Percentiles rank a stretch among this genome's conserved stretches.
These are phyloP conservation scores for Calonectria multiphialidica DNA, from an alignment of 2,329 filamentous ascomycete species.

Conservation along the genomic window DNA sequence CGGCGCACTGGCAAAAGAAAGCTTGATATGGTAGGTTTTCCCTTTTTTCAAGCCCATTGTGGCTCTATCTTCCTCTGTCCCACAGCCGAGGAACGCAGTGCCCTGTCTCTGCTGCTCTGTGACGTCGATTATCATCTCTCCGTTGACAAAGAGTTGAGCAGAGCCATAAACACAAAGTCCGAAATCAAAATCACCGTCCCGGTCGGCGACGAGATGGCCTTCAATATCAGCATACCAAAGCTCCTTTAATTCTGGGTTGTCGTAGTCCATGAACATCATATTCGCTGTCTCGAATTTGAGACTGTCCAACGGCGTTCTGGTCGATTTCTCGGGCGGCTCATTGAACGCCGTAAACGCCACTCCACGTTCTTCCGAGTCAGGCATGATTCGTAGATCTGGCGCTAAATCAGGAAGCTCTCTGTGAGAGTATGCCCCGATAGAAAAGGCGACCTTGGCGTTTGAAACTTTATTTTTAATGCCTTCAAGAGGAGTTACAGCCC, in stretches of 20 bases:
- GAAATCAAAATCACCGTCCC: conserved; percentile 43
- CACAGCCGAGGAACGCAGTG: conserved; percentile 51
- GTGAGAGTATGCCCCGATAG: conserved; percentile 7
- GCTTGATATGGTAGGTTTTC: conserved; percentile 23
- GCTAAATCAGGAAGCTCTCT: neutral
- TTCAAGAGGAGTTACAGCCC: conserved; percentile 44
- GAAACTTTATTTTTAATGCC: conserved; percentile 35
- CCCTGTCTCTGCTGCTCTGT: conserved; percentile 44
- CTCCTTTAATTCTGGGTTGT: conserved; percentile 29
- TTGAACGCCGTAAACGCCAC: conserved; percentile 7
- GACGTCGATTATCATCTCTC: conserved; percentile 46
- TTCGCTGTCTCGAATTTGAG: neutral
- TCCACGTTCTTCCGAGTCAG: neutral
- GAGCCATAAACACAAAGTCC: conserved; percentile 47
- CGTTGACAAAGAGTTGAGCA: conserved; percentile 48
- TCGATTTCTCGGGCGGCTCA: neutral
- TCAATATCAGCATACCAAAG: conserved; percentile 37
- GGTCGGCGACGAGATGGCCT: conserved; percentile 30
- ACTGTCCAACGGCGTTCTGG: conserved; percentile 30
- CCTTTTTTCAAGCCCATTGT: conserved; percentile 5
- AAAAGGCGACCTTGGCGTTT: neutral
- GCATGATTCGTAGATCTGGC: neutral
- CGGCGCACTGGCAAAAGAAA: conserved; percentile 11
- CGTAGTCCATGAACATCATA: conserved; percentile 37
- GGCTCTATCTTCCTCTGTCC: conserved; percentile 46